Percentiles rank a stretch among this genome's conserved stretches.
These are phyloP conservation scores for Trametes polyzona DNA, from an alignment of 1,284 basidiomycete genomes.

Conservation along the genomic window DNA sequence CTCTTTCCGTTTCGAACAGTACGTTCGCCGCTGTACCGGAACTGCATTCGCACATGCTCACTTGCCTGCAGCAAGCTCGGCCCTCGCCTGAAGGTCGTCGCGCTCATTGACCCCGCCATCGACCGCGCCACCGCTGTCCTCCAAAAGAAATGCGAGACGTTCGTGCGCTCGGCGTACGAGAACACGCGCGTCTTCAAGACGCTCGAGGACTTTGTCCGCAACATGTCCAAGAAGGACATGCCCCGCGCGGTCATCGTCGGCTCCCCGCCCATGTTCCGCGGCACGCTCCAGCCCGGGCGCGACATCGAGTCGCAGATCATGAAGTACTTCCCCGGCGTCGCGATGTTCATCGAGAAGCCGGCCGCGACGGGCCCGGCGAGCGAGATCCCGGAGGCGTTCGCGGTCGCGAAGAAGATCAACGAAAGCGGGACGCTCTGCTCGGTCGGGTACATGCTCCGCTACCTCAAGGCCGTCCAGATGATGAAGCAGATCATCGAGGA, in stretches of 20 bases:
- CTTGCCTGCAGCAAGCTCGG: slow-evolving; percentile 82
- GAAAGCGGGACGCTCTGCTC: slow-evolving; percentile 82
- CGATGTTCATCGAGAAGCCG: slow-evolving; percentile 97
- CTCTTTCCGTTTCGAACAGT: slow-evolving; percentile 94
- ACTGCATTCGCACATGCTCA: slow-evolving; percentile 17
- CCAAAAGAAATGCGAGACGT: slow-evolving; percentile 90
- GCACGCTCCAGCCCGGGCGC: slow-evolving; percentile 74
- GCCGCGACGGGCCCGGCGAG: slow-evolving; percentile 82
- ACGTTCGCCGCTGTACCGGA: slow-evolving; percentile 30
- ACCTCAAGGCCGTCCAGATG: slow-evolving; percentile 93
- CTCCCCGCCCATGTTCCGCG: slow-evolving; percentile 93
- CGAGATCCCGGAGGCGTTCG: slow-evolving; percentile 70
- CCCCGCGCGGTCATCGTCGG: slow-evolving; percentile 88
- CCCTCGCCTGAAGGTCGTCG: slow-evolving; percentile 93
- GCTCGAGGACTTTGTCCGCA: slow-evolving; percentile 85
- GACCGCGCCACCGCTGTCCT: slow-evolving; percentile 85
- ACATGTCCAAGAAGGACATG: slow-evolving; percentile 61
- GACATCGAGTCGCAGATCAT: slow-evolving; percentile 93
- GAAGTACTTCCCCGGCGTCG: slow-evolving; percentile 86
- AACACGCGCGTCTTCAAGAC: slow-evolving; percentile 89
- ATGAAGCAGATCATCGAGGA: slow-evolving; percentile 98
- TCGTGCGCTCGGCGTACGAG: slow-evolving; percentile 93
- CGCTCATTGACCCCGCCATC: slow-evolving; percentile 89
- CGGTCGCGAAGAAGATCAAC: slow-evolving; percentile 69
- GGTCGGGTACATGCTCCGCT: slow-evolving; percentile 94